A percentile compares a stretch with the other conserved stretches of the same genome.
phyloP scores from a whole-genome alignment of 495 filamentous ascomycete genomes.

The Rusavskia elegans region DNA sequence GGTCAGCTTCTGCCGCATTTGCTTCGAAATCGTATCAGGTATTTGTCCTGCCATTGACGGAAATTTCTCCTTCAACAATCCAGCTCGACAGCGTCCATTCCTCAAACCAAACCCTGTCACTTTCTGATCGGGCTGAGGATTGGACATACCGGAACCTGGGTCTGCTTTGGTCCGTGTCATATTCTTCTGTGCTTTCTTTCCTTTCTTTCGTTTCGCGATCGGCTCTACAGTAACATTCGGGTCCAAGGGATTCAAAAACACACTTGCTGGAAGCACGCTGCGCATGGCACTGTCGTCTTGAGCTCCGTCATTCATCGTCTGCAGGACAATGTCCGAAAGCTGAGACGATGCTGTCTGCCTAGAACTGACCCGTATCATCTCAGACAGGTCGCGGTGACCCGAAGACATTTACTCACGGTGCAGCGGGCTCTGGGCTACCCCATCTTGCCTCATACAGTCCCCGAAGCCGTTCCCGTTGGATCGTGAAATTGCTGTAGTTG shows the following conservation, averaged over 20 bases:
- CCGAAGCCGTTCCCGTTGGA: conserved; percentile 40
- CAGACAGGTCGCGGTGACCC: neutral
- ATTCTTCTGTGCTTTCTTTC: neutral
- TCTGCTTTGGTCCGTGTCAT: neutral
- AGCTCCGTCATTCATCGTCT: neutral
- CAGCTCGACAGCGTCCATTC: neutral
- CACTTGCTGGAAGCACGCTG: neutral
- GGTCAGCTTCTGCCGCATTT: neutral
- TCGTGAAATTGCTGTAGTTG: conserved; percentile 51
- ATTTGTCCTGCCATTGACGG: neutral
- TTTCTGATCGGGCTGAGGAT: too few relatives aligned
- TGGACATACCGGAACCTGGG: too few relatives aligned
- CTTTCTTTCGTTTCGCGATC: neutral
- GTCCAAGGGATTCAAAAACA: neutral
- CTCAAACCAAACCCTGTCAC: too few relatives aligned
- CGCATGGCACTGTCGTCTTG: neutral
- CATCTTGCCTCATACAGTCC: conserved; percentile 24
- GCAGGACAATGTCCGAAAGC: too few relatives aligned
- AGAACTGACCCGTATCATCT: conserved; percentile 1
- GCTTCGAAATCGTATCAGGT: neutral
- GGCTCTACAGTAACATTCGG: neutral
- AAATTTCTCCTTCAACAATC: neutral
- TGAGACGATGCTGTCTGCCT: neutral
- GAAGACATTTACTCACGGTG: neutral
- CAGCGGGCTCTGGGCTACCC: neutral